Evolutionary conservation across 805 yeast species (phyloP), one percentile per base, ranked within the genome.

Genomic region (Lipomyces yamanashiensis): DNA sequence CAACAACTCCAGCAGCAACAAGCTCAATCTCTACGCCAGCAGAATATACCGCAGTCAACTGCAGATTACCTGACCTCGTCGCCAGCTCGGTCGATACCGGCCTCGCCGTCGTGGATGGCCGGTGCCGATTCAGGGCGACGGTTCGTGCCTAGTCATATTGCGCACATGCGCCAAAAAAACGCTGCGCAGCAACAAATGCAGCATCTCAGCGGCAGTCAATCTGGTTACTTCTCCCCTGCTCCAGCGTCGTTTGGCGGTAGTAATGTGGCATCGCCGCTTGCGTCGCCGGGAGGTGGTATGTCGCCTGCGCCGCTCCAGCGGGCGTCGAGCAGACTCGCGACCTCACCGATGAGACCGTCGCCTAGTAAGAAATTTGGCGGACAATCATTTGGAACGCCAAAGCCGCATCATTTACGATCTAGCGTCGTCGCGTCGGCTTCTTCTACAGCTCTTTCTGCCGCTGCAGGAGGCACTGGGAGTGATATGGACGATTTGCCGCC

Each of bases 371-470:
- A 43, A 28, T 45, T 36, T 40, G 72, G 66, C 58, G 73, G 58
- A 58, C 74, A 34, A 67, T 74, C 62, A 49, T 73, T 55, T 62
- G 75, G 71, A 17, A 63, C 66, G 7, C 71, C 71, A 13, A 68
- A 62, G 57, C 72, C 71, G 33, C 60, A 56, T 40, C 37, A 47
- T 44, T 28, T 50, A 33, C 39, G 55, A 23, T 58, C 61, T 15
- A 54, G 52, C 43, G 55, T 54, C 7, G 49, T 47, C 8, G n/a
- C 41, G 23, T 39, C 17, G 15, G 17, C 41, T 2, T 40, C 41
- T 10, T 36, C 40, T 12, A 58, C 44, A 7, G 54, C 21, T 15
- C 51, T 37, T 34, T 28, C 61, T 13, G 55, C 53, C 19, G 41
- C 57, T 17, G 17, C 48, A 7, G 55, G 37, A 8, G 59, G 39